Evolutionary conservation across 2,329 filamentous ascomycete genomes (phyloP).

Genomic region (Cadophora sp.): DNA sequence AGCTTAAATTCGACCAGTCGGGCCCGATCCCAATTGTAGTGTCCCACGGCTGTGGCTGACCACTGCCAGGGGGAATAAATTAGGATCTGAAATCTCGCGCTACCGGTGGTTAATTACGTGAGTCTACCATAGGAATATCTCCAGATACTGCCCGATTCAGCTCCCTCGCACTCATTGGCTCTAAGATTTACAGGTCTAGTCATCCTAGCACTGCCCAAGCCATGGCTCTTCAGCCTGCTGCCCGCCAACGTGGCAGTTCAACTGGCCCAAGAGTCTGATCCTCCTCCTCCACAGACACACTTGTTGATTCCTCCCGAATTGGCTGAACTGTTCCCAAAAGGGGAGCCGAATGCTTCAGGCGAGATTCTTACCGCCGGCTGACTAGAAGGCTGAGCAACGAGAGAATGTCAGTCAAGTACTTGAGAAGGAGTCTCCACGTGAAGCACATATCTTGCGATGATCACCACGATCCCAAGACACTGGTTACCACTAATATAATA

Average conservation of each 20-base stretch:
- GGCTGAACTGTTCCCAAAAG: conserved; percentile 14
- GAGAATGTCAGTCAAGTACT: background rate
- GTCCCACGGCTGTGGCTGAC: conserved; percentile 17
- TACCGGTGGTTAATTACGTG: conserved; percentile 22
- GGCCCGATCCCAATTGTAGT: background rate
- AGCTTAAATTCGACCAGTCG: conserved; percentile 16
- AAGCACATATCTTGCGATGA: conserved; percentile 2
- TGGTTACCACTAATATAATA: conserved; percentile 16
- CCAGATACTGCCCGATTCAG: conserved; percentile 9
- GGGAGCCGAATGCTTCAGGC: conserved; percentile 17
- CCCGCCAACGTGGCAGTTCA: conserved; percentile 22
- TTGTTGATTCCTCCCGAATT: conserved; percentile 17
- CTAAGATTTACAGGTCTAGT: background rate
- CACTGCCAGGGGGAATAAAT: background rate
- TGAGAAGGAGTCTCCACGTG: conserved; percentile 18
- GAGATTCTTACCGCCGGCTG: conserved; percentile 28
- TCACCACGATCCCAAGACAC: conserved; percentile 10
- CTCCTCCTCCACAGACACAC: conserved; percentile 1
- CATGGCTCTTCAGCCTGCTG: conserved; percentile 12
- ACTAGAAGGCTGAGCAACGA: conserved; percentile 26
- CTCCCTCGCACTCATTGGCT: conserved; percentile 13
- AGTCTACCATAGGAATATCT: conserved; percentile 13
- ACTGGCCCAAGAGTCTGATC: conserved; percentile 14
- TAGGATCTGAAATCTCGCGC: conserved; percentile 18
- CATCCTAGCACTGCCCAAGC: background rate